Evolutionary conservation across 2,329 filamentous ascomycete species (phyloP).

Genomic region (Fusarium sp.): DNA sequence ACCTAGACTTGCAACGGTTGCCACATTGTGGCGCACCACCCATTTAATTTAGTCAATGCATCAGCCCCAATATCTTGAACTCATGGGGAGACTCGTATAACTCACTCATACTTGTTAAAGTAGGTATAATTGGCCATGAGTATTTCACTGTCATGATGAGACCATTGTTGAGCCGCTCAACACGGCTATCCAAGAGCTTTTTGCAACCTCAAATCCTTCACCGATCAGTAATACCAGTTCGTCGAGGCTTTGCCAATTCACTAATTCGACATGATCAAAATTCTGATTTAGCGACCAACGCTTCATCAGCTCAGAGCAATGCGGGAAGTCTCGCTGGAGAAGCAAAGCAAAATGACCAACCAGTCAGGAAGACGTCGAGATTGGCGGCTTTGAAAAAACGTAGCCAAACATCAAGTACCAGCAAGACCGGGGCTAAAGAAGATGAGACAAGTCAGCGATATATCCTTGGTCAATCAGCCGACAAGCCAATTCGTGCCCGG

Average conservation of each 20-base stretch:
- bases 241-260: conserved; percentile 33
- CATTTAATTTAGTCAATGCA: conserved; percentile 10
- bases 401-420: background rate
- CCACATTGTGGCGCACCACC: conserved; percentile 33
- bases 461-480: conserved; percentile 63
- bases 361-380: conserved; percentile 31
- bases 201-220: background rate
- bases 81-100: conserved; percentile 30
- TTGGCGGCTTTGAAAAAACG: conserved; percentile 45
- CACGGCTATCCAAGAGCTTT: conserved; percentile 23
- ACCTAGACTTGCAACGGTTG: background rate
- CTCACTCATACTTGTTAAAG: conserved; percentile 12
- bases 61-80: conserved; percentile 30
- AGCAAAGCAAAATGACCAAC: background rate
- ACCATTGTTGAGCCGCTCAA: conserved; percentile 27
- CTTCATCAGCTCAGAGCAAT: background rate
- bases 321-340: background rate
- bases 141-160: conserved; percentile 38
- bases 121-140: conserved; percentile 39
- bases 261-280: conserved; percentile 25
- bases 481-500: conserved; percentile 68
- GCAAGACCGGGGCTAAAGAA: background rate
- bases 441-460: conserved; percentile 36
- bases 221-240: conserved; percentile 5
- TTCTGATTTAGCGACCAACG: background rate